phyloP scores from a whole-genome alignment of 164 flowering plant species.

The Liriodendron chinense region DNA sequence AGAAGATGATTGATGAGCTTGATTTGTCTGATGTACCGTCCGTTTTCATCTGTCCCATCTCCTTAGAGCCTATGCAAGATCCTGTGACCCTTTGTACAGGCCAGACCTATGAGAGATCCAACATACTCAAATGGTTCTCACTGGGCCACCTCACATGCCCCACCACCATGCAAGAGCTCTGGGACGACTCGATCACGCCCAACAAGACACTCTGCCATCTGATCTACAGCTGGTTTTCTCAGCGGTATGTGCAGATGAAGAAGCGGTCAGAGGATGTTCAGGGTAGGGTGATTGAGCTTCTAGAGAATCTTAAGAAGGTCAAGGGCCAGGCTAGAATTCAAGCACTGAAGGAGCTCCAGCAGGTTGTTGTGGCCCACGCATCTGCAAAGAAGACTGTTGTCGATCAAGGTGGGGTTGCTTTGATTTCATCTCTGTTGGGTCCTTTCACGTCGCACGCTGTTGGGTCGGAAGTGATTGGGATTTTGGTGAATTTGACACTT shows the following conservation, averaged over 20 bases:
- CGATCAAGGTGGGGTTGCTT: conserved; percentile 60
- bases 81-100: conserved; percentile 80
- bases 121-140: conserved; percentile 72
- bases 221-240: conserved; percentile 64
- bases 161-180: conserved; percentile 64
- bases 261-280: conserved; percentile 82
- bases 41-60: conserved; percentile 79
- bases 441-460: conserved; percentile 88
- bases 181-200: conserved; percentile 59
- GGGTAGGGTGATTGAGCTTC: conserved; percentile 66
- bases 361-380: conserved; percentile 47
- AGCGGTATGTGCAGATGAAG: conserved; percentile 65
- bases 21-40: conserved; percentile 52
- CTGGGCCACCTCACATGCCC: conserved; percentile 68
- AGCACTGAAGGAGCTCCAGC: conserved; percentile 67
- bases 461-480: conserved; percentile 74
- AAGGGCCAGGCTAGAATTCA: conserved; percentile 83
- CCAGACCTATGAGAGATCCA: conserved; percentile 69
- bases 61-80: conserved; percentile 77
- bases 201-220: conserved; percentile 54
- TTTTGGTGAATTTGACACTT: conserved; percentile 65
- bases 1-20: conserved; percentile 51
- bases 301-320: conserved; percentile 65
- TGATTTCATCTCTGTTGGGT: conserved; percentile 64
- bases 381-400: conserved; percentile 63